phyloP scores from a whole-genome alignment of 75 land plant genomes.

The Selaginella tamariscina region DNA sequence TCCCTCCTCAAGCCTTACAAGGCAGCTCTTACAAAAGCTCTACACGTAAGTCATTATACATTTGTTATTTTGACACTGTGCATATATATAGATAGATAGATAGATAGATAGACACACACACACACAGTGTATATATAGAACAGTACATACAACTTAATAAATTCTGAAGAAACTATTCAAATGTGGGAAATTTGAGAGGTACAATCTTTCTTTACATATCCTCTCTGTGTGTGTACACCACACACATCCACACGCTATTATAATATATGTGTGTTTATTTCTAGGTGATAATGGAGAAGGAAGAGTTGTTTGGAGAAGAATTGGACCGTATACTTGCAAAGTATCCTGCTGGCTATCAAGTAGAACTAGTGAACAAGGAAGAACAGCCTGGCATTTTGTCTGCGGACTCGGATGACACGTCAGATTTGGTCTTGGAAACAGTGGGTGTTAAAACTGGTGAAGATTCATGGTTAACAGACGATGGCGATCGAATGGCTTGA shows the following conservation, averaged over 20 bases:
- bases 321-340: slow-evolving; percentile 62
- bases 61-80: not conserved
- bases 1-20: slow-evolving; percentile 44
- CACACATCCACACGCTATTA: too few species aligned
- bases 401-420: slow-evolving; percentile 17
- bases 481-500: too few species aligned
- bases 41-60: slow-evolving; percentile 37
- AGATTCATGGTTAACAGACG: too few species aligned
- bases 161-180: too few species aligned
- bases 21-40: slow-evolving; percentile 73
- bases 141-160: too few species aligned
- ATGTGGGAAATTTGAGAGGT: too few species aligned
- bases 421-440: not conserved
- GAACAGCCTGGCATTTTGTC: slow-evolving; percentile 67
- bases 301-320: slow-evolving; percentile 67
- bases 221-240: too few species aligned
- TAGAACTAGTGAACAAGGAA: slow-evolving; percentile 48
- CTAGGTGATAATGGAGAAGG: slow-evolving; percentile 62
- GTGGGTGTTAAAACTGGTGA: too few species aligned
- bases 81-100: too few species aligned
- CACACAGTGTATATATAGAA: too few species aligned
- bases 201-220: too few species aligned
- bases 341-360: slow-evolving; percentile 63
- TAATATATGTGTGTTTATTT: not conserved
- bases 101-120: too few species aligned